Evolutionary conservation across 371 early-diverging fungal genomes (phyloP).

Genomic region (Amoeboradix gromovi): DNA sequence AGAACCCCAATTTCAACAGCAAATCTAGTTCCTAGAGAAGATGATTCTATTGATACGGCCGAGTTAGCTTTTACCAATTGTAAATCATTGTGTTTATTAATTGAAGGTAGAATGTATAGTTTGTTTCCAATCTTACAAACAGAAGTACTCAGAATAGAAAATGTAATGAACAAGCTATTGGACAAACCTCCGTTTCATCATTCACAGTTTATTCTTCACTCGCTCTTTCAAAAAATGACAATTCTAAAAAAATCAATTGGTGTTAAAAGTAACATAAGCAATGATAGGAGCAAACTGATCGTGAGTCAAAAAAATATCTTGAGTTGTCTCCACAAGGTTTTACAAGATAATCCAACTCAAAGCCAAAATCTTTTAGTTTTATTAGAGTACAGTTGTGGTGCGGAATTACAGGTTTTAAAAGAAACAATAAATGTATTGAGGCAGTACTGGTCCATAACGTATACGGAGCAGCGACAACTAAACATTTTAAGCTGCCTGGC

Average conservation of each 20-base stretch:
- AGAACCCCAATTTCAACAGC: not conserved
- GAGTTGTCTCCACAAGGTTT: not conserved
- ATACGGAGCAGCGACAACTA: not conserved
- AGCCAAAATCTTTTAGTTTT: not conserved
- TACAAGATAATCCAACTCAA: not conserved
- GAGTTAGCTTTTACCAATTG: not conserved
- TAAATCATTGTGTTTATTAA: not conserved
- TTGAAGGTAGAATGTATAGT: not conserved
- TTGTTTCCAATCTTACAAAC: not conserved
- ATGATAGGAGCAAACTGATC: not conserved
- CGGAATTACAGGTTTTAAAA: not conserved
- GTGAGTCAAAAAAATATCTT: not conserved
- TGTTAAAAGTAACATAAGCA: not conserved
- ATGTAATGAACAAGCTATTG: not conserved
- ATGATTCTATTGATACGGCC: not conserved
- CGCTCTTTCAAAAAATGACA: not conserved
- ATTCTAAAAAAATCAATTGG: not conserved
- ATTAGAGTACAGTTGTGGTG: not conserved
- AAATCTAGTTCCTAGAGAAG: not conserved
- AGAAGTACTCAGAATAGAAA: not conserved
- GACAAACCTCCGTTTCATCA: not conserved
- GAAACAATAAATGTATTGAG: not conserved
- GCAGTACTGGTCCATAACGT: not conserved
- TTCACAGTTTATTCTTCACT: not conserved
- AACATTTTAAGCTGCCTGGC: not conserved